Evolutionary conservation across 495 filamentous ascomycete genomes (phyloP).

Genomic region (Daldinia concentrica): DNA sequence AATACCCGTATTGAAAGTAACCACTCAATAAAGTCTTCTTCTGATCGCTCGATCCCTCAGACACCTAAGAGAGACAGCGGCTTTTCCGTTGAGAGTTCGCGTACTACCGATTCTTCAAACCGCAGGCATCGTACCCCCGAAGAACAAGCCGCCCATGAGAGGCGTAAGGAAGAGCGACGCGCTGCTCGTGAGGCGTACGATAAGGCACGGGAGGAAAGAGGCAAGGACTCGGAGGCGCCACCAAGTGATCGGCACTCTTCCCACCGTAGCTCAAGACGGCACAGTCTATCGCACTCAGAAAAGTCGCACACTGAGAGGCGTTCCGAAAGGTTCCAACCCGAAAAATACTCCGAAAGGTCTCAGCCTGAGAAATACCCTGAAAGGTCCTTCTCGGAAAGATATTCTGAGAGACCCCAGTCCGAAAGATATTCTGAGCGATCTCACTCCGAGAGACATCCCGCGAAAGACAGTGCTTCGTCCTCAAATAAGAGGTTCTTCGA

Average conservation of each 20-base stretch:
- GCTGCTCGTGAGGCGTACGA: slow-evolving; percentile 42
- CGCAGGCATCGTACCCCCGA: slow-evolving; percentile 52
- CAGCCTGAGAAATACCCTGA: slow-evolving; percentile 28
- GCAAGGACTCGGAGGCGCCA: slow-evolving; percentile 41
- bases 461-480: slow-evolving; percentile 44
- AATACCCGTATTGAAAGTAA: slow-evolving; percentile 49
- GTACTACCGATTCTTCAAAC: slow-evolving; percentile 35
- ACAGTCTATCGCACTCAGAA: slow-evolving; percentile 47
- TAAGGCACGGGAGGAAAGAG: slow-evolving; percentile 37
- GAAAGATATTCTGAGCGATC: slow-evolving; percentile 34
- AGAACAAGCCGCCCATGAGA: slow-evolving; percentile 56
- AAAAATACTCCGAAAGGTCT: slow-evolving; percentile 32
- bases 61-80: slow-evolving; percentile 47
- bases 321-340: slow-evolving; percentile 24
- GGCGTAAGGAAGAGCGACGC: slow-evolving; percentile 51
- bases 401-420: slow-evolving; percentile 31
- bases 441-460: slow-evolving; percentile 25
- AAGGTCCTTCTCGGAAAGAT: slow-evolving; percentile 4
- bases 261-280: slow-evolving; percentile 49
- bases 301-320: slow-evolving; percentile 30
- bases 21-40: slow-evolving; percentile 44
- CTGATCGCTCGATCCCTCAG: slow-evolving; percentile 47
- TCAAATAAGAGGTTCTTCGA: slow-evolving; percentile 55
- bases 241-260: slow-evolving; percentile 42
- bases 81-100: slow-evolving; percentile 45